Conservation (phyloP, 176 grass and related monocot species). For the Miscanthus lutarioriparius region DNA sequence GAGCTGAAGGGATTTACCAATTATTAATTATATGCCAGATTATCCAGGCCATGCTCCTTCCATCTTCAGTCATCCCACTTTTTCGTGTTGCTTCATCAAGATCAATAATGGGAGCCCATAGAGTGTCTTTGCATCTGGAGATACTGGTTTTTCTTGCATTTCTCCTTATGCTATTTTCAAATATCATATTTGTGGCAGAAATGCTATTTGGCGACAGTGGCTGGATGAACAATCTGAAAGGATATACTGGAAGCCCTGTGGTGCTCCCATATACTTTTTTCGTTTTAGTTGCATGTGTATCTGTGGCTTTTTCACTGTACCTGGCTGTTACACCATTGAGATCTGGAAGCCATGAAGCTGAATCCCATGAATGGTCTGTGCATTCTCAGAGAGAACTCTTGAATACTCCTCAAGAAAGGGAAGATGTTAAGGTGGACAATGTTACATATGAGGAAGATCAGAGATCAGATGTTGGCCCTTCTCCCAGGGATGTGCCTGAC, state of each 20-base stretch:
- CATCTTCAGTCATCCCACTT: slow-evolving; percentile 84
- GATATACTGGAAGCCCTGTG: slow-evolving; percentile 66
- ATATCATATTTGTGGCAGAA: slow-evolving; percentile 81
- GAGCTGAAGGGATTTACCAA: slow-evolving; percentile 89
- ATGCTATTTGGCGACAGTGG: slow-evolving; percentile 92
- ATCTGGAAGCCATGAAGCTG: slow-evolving; percentile 69
- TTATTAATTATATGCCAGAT: slow-evolving; percentile 89
- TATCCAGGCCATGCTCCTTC: slow-evolving; percentile 90
- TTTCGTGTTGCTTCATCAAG: slow-evolving; percentile 89
- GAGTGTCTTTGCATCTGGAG: slow-evolving; percentile 77
- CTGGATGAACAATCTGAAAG: slow-evolving; percentile 80
- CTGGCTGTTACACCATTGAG: slow-evolving; percentile 87
- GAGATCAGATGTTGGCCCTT: slow-evolving; percentile 45
- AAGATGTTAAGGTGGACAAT: slow-evolving; percentile 47
- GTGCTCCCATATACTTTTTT: slow-evolving; percentile 63
- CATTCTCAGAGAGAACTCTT: slow-evolving; percentile 33
- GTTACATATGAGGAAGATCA: slow-evolving; percentile 59
- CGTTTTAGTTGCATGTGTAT: slow-evolving; percentile 62
- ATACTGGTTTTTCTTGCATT: slow-evolving; percentile 80
- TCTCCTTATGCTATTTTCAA: slow-evolving; percentile 80
- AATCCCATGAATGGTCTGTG: slow-evolving; percentile 45
- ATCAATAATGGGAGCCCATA: slow-evolving; percentile 82
- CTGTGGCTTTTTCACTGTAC: slow-evolving; percentile 68
- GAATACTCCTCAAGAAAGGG: slow-evolving; percentile 35
- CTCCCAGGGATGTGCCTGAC: slow-evolving; percentile 33